A percentile compares a stretch with the other conserved stretches of the same genome.
These are phyloP conservation scores for Pistacia integerrima DNA, from an alignment of 345 rosid genomes.

Conservation along the genomic window DNA sequence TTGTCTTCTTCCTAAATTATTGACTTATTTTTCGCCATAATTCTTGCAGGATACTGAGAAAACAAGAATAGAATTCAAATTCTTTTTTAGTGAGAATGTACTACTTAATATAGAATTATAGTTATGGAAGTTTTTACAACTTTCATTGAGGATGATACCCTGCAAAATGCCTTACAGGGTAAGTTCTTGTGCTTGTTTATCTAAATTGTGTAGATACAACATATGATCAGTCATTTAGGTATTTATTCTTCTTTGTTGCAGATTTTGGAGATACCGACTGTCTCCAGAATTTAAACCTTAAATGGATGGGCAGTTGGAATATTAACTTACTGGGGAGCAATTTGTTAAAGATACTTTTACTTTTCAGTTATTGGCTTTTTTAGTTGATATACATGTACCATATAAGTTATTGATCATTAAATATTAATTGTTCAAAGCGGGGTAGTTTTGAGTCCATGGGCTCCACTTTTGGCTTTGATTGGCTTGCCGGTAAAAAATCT, in stretches of 20 bases:
- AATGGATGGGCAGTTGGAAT: conserved; percentile 1
- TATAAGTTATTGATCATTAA: background rate
- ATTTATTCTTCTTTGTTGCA: conserved; percentile 1
- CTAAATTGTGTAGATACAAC: background rate
- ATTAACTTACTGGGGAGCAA: background rate
- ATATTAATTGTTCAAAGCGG: background rate
- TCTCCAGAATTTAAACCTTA: background rate
- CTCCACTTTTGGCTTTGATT: background rate
- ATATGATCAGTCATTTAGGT: background rate
- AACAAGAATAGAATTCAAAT: conserved; percentile 4
- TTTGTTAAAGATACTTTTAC: background rate
- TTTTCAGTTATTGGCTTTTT: background rate
- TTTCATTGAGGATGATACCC: background rate
- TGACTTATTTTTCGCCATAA: background rate
- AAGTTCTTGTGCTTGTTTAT: conserved; percentile 4
- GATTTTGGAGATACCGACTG: conserved; percentile 1
- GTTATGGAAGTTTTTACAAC: conserved; percentile 5
- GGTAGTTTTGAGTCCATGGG: background rate
- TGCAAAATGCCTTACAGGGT: background rate
- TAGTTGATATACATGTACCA: background rate
- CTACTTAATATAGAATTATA: background rate
- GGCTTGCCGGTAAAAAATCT: background rate
- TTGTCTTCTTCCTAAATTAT: background rate
- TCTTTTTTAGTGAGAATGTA: conserved; percentile 4
- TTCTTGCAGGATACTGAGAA: conserved; percentile 24